Conservation (phyloP, 2,329 filamentous ascomycete genomes). For the Epichloe aotearoae region DNA sequence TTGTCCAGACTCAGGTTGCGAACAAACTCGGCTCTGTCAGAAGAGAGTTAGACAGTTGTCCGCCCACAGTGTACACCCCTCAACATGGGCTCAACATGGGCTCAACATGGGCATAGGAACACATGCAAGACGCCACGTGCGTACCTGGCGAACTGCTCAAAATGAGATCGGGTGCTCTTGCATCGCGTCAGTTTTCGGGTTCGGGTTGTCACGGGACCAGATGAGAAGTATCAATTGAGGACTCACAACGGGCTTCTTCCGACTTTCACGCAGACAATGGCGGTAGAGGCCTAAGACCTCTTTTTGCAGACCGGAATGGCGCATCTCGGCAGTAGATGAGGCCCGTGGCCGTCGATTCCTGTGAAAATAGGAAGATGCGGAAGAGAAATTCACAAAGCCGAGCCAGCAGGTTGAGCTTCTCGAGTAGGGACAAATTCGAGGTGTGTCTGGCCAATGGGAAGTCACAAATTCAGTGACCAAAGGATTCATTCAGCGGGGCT, state of each 20-base stretch:
- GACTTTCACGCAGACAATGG: conserved; percentile 66
- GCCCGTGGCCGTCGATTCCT: neutral
- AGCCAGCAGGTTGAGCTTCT: too few relatives aligned
- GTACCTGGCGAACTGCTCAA: conserved; percentile 51
- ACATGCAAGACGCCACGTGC: conserved; percentile 9
- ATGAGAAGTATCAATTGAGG: neutral
- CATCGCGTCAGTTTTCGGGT: neutral
- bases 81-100: neutral
- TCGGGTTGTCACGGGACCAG: neutral
- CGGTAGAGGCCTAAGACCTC: conserved; percentile 48
- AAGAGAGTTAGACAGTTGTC: neutral
- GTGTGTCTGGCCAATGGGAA: neutral
- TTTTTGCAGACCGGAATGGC: conserved; percentile 8
- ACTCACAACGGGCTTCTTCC: conserved; percentile 62
- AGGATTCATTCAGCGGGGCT: too few relatives aligned
- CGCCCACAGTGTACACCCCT: too few relatives aligned
- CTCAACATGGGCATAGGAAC: neutral
- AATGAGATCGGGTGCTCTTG: conserved; percentile 30
- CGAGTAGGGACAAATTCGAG: neutral
- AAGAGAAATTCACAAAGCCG: neutral
- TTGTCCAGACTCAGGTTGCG: conserved; percentile 58
- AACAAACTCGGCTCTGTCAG: conserved; percentile 51
- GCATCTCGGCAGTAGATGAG: conserved; percentile 9
- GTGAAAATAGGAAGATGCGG: neutral
- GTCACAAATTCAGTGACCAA: too few relatives aligned